phyloP scores from a whole-genome alignment of 441 rosid species.

The Jatropha multifida region DNA sequence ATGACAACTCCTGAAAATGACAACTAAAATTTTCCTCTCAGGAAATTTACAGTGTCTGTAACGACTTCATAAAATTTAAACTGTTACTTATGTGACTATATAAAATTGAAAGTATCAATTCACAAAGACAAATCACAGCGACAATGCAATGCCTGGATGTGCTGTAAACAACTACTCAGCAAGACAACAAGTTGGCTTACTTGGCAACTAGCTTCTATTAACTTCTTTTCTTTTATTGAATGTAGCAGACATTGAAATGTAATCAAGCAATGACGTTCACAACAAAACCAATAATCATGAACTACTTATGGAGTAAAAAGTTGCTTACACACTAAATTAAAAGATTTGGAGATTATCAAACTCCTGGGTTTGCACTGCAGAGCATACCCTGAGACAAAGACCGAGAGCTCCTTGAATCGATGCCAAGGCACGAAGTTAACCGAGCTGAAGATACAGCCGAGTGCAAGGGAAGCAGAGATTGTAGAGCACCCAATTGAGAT shows the following conservation, averaged over 20 bases:
- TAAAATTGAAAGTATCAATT: neutral
- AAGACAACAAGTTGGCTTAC: neutral
- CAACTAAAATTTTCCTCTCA: neutral
- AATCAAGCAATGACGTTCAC: neutral
- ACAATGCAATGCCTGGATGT: neutral
- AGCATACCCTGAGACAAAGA: conserved; percentile 98
- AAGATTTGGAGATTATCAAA: conserved; percentile 68
- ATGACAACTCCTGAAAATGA: neutral
- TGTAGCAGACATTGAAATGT: neutral
- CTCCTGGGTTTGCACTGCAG: conserved; percentile 93
- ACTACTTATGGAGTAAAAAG: conserved; percentile 32
- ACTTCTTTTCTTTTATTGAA: neutral
- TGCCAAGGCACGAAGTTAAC: conserved; percentile 84
- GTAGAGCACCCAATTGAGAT: conserved; percentile 64
- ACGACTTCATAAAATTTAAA: neutral
- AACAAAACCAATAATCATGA: neutral
- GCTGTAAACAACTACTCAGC: neutral
- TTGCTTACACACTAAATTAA: conserved; percentile 70
- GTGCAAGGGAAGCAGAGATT: conserved; percentile 82
- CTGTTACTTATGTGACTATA: neutral
- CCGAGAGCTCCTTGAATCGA: conserved; percentile 65
- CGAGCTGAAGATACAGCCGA: conserved; percentile 78
- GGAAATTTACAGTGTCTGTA: neutral
- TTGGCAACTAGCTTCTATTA: neutral
- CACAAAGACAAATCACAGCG: neutral